These are phyloP conservation scores for Daldinia eschscholtzii DNA, from an alignment of 2,329 filamentous ascomycete species.

Conservation along the genomic window DNA sequence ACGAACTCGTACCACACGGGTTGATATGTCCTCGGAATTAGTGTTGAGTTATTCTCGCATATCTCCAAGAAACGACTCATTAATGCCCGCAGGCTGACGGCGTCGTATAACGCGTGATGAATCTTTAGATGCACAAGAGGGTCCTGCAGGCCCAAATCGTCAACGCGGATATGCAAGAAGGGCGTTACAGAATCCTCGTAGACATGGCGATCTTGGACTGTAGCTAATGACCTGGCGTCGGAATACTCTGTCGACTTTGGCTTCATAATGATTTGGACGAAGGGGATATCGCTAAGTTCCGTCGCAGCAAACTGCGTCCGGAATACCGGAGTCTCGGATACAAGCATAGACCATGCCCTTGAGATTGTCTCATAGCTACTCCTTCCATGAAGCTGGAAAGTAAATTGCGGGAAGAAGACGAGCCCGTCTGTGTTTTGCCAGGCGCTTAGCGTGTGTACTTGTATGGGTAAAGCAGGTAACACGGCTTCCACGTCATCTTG, in stretches of 20 bases:
- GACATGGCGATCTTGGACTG: constrained; percentile 43
- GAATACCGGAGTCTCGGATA: constrained; percentile 71
- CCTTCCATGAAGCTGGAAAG: constrained; percentile 64
- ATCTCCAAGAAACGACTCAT: constrained; percentile 59
- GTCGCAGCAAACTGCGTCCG: constrained; percentile 75
- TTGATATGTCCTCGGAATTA: background rate
- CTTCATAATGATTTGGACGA: constrained; percentile 73
- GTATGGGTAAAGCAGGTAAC: constrained; percentile 80
- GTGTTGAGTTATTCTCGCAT: constrained; percentile 26
- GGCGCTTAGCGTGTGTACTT: constrained; percentile 82
- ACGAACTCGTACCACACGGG: constrained; percentile 48
- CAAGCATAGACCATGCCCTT: constrained; percentile 71
- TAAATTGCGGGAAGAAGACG: constrained; percentile 81
- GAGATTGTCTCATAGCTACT: constrained; percentile 59
- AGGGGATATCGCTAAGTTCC: constrained; percentile 59
- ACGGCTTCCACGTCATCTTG: constrained; percentile 64
- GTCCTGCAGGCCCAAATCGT: constrained; percentile 31
- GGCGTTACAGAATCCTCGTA: constrained; percentile 45
- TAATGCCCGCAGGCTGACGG: constrained; percentile 77
- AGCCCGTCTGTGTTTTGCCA: constrained; percentile 77
- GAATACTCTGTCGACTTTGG: constrained; percentile 51
- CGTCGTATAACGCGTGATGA: constrained; percentile 92
- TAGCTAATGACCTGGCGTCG: constrained; percentile 21
- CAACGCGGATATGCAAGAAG: constrained; percentile 45
- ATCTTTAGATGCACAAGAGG: constrained; percentile 68